Evolutionary conservation across 139 green algal genomes (phyloP), one percentile per base, ranked within the genome.

Genomic region (Pseudopediastrum boryanum): DNA sequence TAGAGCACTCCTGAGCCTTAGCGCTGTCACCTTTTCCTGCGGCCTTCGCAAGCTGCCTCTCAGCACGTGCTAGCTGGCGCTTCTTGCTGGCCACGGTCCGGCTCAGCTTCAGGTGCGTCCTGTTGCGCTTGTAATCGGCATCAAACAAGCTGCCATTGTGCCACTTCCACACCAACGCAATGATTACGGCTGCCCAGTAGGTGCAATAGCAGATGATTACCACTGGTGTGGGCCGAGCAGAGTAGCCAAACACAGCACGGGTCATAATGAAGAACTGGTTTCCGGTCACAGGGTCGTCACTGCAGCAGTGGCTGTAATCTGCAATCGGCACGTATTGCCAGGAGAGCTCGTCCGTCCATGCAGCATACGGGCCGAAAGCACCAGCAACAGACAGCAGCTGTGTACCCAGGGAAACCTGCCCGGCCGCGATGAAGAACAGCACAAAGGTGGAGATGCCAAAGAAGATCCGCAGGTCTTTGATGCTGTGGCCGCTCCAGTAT

Each of bases 401-500:
- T 4, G 76, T 82, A 29, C 76, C 76, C n/a, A 82, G 39, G 43
- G 64, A 69, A 19, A 82, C 75, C 77, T 89, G 85, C 7, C 86
- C 86, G 23, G 81, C 83, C 12, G 86, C 86, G 25, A 90, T 90
- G 64, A 85, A 85, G 83, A 90, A 90, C 16, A 90, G 76, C 41
- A 87, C 42, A 36, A 87, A 19, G 0, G 81, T 82, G 33, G 86
- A 86, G 36, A 64, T 35, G 38, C 85, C 77, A 51, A 90, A 63
- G 29, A 90, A 78, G 66, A 82, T 83, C 81, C 87, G 87, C 67
- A 90, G 84, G 64, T 88, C 80, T 68, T 86, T 87, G 62, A 90
- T 82, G 38, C 44, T 38, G 21, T 35, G 41, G 38, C 76, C 76
- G 27, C 44, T 38, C n/a, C 76, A 82, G 65, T 76, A 82, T 27